These are phyloP conservation scores for Letharia lupina DNA, from an alignment of 495 filamentous ascomycete genomes.

Conservation along the genomic window DNA sequence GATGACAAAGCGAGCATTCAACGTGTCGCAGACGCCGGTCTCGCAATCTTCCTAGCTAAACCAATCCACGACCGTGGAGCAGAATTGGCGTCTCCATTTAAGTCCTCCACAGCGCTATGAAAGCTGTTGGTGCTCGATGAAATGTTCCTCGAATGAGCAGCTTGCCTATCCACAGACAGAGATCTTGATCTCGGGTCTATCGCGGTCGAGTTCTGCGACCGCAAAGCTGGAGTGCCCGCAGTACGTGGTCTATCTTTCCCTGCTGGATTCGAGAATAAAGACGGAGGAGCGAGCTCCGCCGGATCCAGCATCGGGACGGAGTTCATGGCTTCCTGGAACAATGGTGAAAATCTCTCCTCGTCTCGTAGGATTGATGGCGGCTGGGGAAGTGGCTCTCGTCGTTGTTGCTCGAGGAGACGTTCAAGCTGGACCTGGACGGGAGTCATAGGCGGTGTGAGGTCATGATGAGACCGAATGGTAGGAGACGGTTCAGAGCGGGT, in stretches of 20 bases:
- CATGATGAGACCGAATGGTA: slow-evolving; percentile 9
- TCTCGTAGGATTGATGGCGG: slow-evolving; percentile 10
- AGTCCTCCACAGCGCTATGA: slow-evolving; percentile 18
- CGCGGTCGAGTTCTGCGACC: not conserved
- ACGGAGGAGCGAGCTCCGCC: slow-evolving; percentile 13
- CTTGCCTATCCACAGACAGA: not conserved
- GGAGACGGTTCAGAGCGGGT: slow-evolving; percentile 20
- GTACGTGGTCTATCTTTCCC: not conserved
- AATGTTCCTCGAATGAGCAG: slow-evolving; percentile 2
- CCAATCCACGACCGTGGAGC: slow-evolving; percentile 13
- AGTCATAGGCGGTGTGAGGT: slow-evolving; percentile 19
- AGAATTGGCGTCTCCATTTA: not conserved
- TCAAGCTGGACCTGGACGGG: slow-evolving; percentile 23
- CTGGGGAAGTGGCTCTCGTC: not conserved
- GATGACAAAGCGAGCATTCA: slow-evolving; percentile 3
- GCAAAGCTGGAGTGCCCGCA: not conserved
- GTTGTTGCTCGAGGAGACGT: slow-evolving; percentile 17
- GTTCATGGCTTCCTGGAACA: slow-evolving; percentile 28
- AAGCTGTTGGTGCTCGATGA: slow-evolving; percentile 17
- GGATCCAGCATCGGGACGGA: slow-evolving; percentile 23
- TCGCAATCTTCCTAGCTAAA: slow-evolving; percentile 19
- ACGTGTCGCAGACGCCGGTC: slow-evolving; percentile 9
- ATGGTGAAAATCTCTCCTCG: slow-evolving; percentile 23
- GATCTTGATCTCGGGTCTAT: slow-evolving; percentile 8
- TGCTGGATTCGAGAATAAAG: not conserved